A percentile compares a stretch with the other conserved stretches of the same genome.
These are phyloP conservation scores for Leccinum olivaceopallidum DNA, from an alignment of 768 basidiomycete genomes.

Conservation along the genomic window DNA sequence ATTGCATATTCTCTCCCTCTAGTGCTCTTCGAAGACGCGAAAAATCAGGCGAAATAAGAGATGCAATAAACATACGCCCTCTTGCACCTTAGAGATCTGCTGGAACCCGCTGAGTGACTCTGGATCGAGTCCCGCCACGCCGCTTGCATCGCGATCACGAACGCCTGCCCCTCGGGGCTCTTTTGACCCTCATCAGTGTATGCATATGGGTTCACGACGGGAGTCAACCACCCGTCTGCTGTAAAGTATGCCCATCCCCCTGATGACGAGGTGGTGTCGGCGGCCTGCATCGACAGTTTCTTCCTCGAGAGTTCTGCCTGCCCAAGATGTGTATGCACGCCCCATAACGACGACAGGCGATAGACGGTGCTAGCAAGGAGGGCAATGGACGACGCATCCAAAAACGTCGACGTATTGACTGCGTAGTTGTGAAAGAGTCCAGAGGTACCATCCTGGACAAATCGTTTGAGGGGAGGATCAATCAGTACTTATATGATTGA, in stretches of 20 bases:
- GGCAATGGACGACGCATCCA: conserved; percentile 72
- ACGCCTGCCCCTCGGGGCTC: conserved; percentile 80
- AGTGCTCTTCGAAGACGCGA: conserved; percentile 77
- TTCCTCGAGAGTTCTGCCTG: conserved; percentile 57
- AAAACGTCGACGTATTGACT: conserved; percentile 57
- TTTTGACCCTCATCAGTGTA: conserved; percentile 47
- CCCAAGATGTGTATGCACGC: conserved; percentile 50
- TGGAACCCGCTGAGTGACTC: neutral
- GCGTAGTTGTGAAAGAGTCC: conserved; percentile 69
- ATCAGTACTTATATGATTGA: neutral
- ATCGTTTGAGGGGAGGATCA: neutral
- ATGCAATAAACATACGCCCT: neutral
- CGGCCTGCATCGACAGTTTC: conserved; percentile 29
- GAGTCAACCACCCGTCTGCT: conserved; percentile 63
- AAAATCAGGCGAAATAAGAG: conserved; percentile 45
- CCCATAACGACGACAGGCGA: conserved; percentile 58
- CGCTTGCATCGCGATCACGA: conserved; percentile 72
- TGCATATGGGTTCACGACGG: conserved; percentile 75
- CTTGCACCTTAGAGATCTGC: neutral
- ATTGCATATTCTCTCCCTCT: conserved; percentile 44
- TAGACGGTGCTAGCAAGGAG: conserved; percentile 78
- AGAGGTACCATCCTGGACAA: conserved; percentile 6
- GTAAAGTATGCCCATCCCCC: conserved; percentile 50
- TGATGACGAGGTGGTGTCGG: conserved; percentile 12
- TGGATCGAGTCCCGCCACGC: conserved; percentile 63